Evolutionary conservation across 1,139 yeast genomes (phyloP), one percentile per base, ranked within the genome.

Genomic region (Candida buenavistaensis): DNA sequence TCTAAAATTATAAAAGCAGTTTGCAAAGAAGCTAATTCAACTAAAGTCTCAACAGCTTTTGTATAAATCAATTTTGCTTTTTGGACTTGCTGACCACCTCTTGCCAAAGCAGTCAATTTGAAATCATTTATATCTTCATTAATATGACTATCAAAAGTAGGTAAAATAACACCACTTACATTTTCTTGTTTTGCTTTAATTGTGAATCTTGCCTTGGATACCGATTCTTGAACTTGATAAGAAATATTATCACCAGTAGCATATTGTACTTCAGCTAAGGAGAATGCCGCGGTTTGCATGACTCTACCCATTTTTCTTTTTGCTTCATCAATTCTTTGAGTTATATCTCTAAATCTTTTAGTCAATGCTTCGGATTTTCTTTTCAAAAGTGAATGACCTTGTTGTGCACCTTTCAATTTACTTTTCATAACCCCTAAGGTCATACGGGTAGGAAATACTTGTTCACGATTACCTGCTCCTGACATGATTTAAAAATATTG

Each of bases 51-150:
- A 14, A 92, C 97, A 6, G 97, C 96, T 54, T 84, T 87, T 23
- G 96, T 82, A 61, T 92, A 92, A 25, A 92, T 96, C 50, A 78
- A 77, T 60, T 90, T 89, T 37, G 97, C 97, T 62, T 83, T 85
- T 62, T 87, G 96, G 36, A 92, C 95, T 61, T 92, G 98, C 62
- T 92, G 98, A 44, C 98, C 97, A 62, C 98, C 98, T 57, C 97
- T 78, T 35, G 98, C 98, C 50, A 92, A 73, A 45, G 98, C 98
- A 7, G 97, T 92, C 78, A 92, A 72, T 59, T 87, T 87, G 70
- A 92, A 92, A 54, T 92, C 98, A 52, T 90, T 92, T 54, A 88
- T 85, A 15, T 80, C 78, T 43, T 86, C 88, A 54, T 88, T 86
- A 44, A 88, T 78, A 48, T 75, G 84, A 21, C 90, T 79, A 51